Percentiles rank a stretch among this genome's conserved stretches.
These are phyloP conservation scores for Aegilops sharonensis DNA, from an alignment of 176 grass and related monocot genomes.

Conservation along the genomic window DNA sequence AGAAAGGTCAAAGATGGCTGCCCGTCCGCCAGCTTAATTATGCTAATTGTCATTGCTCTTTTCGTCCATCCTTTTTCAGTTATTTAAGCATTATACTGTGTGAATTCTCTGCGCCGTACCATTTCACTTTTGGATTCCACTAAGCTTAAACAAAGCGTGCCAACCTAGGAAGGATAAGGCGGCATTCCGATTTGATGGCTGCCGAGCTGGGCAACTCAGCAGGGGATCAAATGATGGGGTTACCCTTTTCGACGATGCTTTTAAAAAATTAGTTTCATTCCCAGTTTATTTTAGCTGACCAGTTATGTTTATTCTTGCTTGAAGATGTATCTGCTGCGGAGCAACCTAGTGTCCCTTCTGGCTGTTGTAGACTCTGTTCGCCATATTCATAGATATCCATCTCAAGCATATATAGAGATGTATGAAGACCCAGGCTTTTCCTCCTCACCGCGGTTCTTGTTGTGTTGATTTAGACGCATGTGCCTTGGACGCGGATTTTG, in stretches of 20 bases:
- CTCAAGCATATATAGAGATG: background rate
- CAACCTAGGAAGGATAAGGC: constrained; percentile 36
- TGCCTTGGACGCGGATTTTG: background rate
- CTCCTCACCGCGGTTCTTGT: background rate
- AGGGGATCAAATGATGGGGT: constrained; percentile 16
- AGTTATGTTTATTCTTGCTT: background rate
- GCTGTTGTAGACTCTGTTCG: background rate
- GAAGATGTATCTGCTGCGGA: background rate
- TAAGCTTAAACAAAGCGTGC: constrained; percentile 29
- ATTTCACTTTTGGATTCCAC: constrained; percentile 33
- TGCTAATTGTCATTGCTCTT: background rate
- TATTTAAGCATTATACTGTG: constrained; percentile 11
- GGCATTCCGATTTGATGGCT: constrained; percentile 24
- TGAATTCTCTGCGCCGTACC: constrained; percentile 38
- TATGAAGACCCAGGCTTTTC: background rate
- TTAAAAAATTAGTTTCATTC: background rate
- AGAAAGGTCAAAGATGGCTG: constrained; percentile 32
- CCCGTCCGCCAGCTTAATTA: background rate
- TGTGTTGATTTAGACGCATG: background rate
- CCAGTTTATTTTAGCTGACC: background rate
- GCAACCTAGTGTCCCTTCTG: background rate
- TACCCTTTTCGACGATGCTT: constrained; percentile 12
- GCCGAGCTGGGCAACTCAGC: constrained; percentile 23
- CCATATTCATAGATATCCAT: background rate
- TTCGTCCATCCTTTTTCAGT: background rate